Evolutionary conservation across 1,139 yeast genomes (phyloP).

Genomic region (Pichia sp.): DNA sequence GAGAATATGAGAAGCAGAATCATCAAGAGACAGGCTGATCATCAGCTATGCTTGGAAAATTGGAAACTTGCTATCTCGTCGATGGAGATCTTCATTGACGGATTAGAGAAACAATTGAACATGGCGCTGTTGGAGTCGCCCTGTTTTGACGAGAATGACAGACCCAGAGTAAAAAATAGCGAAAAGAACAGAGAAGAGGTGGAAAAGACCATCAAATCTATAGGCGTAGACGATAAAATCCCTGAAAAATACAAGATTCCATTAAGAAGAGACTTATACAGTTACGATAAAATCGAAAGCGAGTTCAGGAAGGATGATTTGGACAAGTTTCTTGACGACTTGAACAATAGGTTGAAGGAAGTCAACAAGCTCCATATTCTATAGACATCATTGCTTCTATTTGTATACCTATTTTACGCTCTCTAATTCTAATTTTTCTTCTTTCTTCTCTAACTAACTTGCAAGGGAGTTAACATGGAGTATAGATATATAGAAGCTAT

Average conservation of each 20-base stretch:
- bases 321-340: neutral
- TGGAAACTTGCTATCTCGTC: slow-evolving; percentile 6
- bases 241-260: slow-evolving; percentile 2
- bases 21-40: neutral
- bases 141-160: neutral
- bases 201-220: neutral
- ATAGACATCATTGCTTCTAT: neutral
- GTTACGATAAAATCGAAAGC: neutral
- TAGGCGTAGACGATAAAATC: neutral
- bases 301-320: neutral
- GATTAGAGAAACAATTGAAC: neutral
- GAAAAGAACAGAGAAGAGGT: neutral
- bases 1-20: neutral
- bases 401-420: neutral
- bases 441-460: neutral
- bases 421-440: neutral
- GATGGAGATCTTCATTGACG: slow-evolving; percentile 6
- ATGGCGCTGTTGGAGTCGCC: neutral
- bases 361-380: neutral
- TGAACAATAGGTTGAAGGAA: slow-evolving; percentile 1
- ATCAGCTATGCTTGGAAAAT: neutral
- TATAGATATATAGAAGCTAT: slow-evolving; percentile 10
- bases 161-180: neutral
- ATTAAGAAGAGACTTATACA: neutral
- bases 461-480: neutral